Percentiles rank a stretch among this genome's conserved stretches.
Conservation (phyloP, 148 eudicot genomes). For the Bassia scoparia region DNA sequence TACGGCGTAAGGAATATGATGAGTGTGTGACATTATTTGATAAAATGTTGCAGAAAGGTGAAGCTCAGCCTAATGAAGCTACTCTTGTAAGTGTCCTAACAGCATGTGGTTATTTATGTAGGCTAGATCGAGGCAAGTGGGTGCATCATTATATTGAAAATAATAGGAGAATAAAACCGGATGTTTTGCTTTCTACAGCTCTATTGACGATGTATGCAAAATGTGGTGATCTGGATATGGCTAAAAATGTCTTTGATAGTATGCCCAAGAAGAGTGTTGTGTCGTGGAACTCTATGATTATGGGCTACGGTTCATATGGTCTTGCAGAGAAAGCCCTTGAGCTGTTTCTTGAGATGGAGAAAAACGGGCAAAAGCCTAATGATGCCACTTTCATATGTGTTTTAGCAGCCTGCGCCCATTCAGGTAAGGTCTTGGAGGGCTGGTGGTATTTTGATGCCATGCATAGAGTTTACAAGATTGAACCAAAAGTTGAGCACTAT, state of each 20-base stretch:
- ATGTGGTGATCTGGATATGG: conserved; percentile 54
- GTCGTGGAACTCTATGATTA: conserved; percentile 63
- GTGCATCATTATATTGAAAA: conserved; percentile 39
- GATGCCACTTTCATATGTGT: conserved; percentile 46
- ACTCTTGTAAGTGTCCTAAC: conserved; percentile 49
- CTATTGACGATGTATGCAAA: conserved; percentile 58
- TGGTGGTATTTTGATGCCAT: conserved; percentile 62
- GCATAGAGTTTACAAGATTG: conserved; percentile 43
- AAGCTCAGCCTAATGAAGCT: conserved; percentile 44
- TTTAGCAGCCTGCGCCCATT: conserved; percentile 49
- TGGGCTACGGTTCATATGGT: conserved; percentile 57
- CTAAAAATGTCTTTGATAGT: conserved; percentile 42
- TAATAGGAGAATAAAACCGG: conserved; percentile 32
- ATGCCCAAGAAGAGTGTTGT: conserved; percentile 52
- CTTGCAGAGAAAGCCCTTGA: conserved; percentile 42
- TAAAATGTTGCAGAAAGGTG: conserved; percentile 33
- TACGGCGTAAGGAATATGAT: conserved; percentile 35
- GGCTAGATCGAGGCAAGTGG: conserved; percentile 45
- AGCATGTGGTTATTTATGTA: conserved; percentile 41
- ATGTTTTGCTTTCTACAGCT: conserved; percentile 51
- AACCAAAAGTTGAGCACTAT: conserved; percentile 54
- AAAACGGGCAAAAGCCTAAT: conserved; percentile 40
- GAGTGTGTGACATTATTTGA: conserved; percentile 49
- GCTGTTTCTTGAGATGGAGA: conserved; percentile 40
- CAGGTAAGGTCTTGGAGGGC: conserved; percentile 56